These are phyloP conservation scores for Aegilops longissima DNA, from an alignment of 176 grass and related monocot species.

Conservation along the genomic window DNA sequence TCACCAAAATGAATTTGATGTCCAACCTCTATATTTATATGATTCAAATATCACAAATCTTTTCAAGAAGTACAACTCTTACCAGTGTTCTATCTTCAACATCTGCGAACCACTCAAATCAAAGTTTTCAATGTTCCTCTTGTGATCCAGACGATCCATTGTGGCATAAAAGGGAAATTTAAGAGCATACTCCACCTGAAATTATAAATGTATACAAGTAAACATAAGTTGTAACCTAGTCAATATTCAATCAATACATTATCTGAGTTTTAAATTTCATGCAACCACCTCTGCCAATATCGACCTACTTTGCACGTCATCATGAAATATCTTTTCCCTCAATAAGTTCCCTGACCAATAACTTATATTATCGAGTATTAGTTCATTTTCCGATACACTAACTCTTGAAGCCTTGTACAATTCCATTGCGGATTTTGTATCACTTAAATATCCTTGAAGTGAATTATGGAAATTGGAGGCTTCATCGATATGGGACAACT, in stretches of 20 bases:
- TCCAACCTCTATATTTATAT: background rate
- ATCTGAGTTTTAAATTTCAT: background rate
- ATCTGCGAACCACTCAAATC: conserved; percentile 25
- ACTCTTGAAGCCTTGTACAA: conserved; percentile 78
- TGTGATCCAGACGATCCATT: conserved; percentile 78
- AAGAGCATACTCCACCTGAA: conserved; percentile 63
- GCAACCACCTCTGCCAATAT: conserved; percentile 44
- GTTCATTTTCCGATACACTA: conserved; percentile 48
- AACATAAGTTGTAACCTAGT: background rate
- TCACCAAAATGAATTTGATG: background rate
- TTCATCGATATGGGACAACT: conserved; percentile 48
- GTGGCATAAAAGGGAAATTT: conserved; percentile 66
- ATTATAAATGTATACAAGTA: background rate
- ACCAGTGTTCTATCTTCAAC: conserved; percentile 52
- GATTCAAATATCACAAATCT: too few relatives aligned
- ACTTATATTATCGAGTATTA: conserved; percentile 53
- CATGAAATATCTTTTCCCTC: conserved; percentile 34
- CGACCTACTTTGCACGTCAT: background rate
- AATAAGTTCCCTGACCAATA: conserved; percentile 65
- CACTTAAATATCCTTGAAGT: conserved; percentile 69
- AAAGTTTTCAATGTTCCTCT: conserved; percentile 69
- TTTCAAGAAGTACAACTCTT: conserved; percentile 12
- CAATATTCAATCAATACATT: background rate
- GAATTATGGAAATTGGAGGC: conserved; percentile 47
- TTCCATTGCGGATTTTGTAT: conserved; percentile 67